Evolutionary conservation across 2,329 filamentous ascomycete species (phyloP), one percentile per base, ranked within the genome.

Genomic region (Penicillium sp.): DNA sequence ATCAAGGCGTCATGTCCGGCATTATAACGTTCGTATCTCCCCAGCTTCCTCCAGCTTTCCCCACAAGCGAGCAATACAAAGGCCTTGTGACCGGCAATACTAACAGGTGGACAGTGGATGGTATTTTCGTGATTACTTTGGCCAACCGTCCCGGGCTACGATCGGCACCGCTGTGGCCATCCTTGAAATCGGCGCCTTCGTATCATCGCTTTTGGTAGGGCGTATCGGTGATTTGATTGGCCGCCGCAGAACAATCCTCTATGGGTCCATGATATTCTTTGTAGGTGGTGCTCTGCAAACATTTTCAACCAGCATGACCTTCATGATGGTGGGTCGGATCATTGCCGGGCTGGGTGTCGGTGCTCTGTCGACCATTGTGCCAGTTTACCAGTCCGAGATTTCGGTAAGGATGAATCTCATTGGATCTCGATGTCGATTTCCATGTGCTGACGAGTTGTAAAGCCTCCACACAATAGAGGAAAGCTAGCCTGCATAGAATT

Each of bases 141-240:
- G 90, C 61, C 83, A 97, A 60, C 93, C 93, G 16, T 85, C 87
- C 20, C 81, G 81, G 59, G 88, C 89, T 38, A 82, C 95, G 67
- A 84, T 98, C 49, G 93, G 91, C 49, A 97, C 90, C 23, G 97
- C 97, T 85, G 93, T 98, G 47, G 91, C 93, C 56, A 97, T 98
- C 60, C 79, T 98, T 49, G 91, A 96, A 72, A 76, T 97, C 43
- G 93, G 93, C 49, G 93, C 93, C 29, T 86, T 98, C 52, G 85
- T 95, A 60, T 86, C 91, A 16, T 97, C 91, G 1, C 72, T 98
- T 9, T 69, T 85, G 24, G 89, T 97, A 28, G 93, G 93, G 40
- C 84, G 85, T 52, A 81, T 97, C 47, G 93, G 93, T 57, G 93
- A 98, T 67, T 80, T 95, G 46, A 87, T 97, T 52, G 93, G 93